Base-by-base conservation (phyloP, 495 filamentous ascomycete species). In the Margaritispora aquatica region DNA sequence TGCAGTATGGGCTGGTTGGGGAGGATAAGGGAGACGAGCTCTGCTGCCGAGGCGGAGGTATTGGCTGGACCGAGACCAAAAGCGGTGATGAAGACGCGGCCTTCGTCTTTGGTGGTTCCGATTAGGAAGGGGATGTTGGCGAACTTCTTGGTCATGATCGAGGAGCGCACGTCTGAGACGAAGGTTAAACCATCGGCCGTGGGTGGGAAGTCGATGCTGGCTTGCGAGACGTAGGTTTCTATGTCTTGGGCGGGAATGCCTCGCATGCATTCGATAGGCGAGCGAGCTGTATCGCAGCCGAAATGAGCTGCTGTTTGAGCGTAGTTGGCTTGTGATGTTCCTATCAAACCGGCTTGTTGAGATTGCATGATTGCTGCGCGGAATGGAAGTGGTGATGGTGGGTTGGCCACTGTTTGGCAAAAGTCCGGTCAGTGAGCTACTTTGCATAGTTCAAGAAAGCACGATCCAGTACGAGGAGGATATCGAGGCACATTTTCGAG, bases 281-380 rank as follows among this genome's bases (percentile, higher is more conserved):
- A 15, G 36, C 10, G 10, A 13, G 15, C 36, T 24, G 10, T 24
- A n/a, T 5, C 29, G 38, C 34, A 56, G 38, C n/a, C 17, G 7
- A 56, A 21, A 10, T 2, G 11, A 17, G 22, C 4, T n/a, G 23
- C 54, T 9, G 44, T 21, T 17, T 17, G 24, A 1, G 9, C 20
- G 15, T 22, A 56, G 21, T 24, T 47, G 4, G 23, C 11, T 5
- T 2, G 27, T 9, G 34, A 19, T 15, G 20, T 46, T 5, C 10
- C 23, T 8, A 8, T 26, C 19, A 11, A 17, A 7, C 11, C 15
- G 27, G 48, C 13, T 2, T 11, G 21, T 7, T 21, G 4, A n/a
- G n/a, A 23, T 54, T 60, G 2, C 26, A 60, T 26, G 50, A 60
- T 60, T 3, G 57, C 57, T 4, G 57, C 57, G 1, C 57, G 57